Base-by-base conservation (phyloP, 2,329 filamentous ascomycete species). In the Pseudogymnoascus sp. region DNA sequence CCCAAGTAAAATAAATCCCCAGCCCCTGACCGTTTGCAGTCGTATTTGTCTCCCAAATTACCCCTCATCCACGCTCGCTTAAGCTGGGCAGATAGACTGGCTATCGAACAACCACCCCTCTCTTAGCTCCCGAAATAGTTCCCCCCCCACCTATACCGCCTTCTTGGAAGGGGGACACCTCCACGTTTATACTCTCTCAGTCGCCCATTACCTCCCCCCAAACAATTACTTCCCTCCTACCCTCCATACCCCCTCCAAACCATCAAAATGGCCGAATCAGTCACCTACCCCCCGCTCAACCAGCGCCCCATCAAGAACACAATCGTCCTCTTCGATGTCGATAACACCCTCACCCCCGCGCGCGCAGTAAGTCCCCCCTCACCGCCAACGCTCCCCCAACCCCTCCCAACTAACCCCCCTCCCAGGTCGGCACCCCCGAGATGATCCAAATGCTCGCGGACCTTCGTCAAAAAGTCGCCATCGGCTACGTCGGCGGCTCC, bases 251-350 rank as follows among this genome's bases (percentile, higher is more conserved):
- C 60, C 39, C 19, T 8, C 13, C 34, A 61, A 41, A 61, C 39
- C 11, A 6, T 19, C 34, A 61, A 61, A 39, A 61, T 61, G 60
- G 39, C 60, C 39, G 60, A 61, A 41, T 11, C 66, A 64, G 65
- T 65, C 4, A 45, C 60, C 37, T 75, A 72, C 78, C 89, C 92
- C 64, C 85, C 92, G 67, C 85, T 98, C 69, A 84, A 88, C 75
- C 83, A 93, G 72, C 91, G 95, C 70, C 90, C 91, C 48, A 80
- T 97, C 77, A 91, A 93, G 80, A 92, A 95, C 83, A 98, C 93
- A 69, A 90, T 99, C 77, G 88, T 86, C 74, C 88, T 99, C 68
- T 99, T 99, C 78, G 95, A 99, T 78, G 95, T 99, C 66, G 95
- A 99, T 76, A 90, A 86, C 73, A 97, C 95, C 31, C 85, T 99